phyloP scores from a whole-genome alignment of 768 basidiomycete genomes.

The Kwoniella mangroviensis region DNA sequence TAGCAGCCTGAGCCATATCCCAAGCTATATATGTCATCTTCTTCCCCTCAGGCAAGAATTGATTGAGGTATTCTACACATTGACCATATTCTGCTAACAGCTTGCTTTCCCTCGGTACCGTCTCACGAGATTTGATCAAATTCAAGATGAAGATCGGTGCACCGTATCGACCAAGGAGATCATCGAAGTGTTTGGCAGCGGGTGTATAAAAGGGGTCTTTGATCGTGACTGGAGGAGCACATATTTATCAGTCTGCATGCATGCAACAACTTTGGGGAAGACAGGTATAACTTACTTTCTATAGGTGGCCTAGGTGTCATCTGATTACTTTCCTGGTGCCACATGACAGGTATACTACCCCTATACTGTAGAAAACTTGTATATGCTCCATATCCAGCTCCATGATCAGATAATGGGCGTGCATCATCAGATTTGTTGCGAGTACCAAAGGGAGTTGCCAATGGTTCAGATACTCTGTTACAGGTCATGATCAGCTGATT shows the following conservation, averaged over 20 bases:
- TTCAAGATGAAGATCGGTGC: constrained; percentile 88
- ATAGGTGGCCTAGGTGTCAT: constrained; percentile 95
- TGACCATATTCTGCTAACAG: constrained; percentile 87
- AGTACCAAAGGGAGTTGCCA: constrained; percentile 48
- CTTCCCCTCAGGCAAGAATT: constrained; percentile 83
- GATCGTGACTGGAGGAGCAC: constrained; percentile 71
- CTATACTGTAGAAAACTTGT: constrained; percentile 97
- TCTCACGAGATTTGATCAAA: constrained; percentile 71
- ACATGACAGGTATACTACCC: constrained; percentile 93
- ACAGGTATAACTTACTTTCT: constrained; percentile 69
- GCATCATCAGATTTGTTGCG: constrained; percentile 14
- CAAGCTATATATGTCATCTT: constrained; percentile 91
- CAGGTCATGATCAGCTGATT: neutral
- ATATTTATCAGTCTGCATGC: constrained; percentile 15
- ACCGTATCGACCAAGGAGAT: constrained; percentile 86
- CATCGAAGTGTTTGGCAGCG: constrained; percentile 89
- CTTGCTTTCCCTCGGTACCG: constrained; percentile 75
- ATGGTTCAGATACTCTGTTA: constrained; percentile 54
- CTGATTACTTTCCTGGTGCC: constrained; percentile 90
- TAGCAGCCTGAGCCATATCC: constrained; percentile 95
- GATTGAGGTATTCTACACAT: constrained; percentile 90
- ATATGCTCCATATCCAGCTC: constrained; percentile 69
- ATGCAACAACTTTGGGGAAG: neutral
- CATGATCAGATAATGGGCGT: constrained; percentile 20
- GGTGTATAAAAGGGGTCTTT: constrained; percentile 94